Percentiles rank a stretch among this genome's conserved stretches.
phyloP scores from a whole-genome alignment of 768 basidiomycete genomes.

The Termitomyces heimii region DNA sequence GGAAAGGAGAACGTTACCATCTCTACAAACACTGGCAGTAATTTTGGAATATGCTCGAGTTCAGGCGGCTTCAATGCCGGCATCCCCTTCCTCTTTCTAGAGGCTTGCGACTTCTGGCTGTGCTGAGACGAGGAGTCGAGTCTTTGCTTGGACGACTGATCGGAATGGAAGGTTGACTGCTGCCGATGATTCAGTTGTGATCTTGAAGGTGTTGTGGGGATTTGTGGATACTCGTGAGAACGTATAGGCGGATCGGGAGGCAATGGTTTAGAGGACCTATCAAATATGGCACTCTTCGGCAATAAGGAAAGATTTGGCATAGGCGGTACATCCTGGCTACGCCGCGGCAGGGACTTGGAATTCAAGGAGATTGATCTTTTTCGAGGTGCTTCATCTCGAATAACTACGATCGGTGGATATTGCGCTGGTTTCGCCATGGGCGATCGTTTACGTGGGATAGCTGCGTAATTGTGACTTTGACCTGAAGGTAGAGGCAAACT shows the following conservation, averaged over 20 bases:
- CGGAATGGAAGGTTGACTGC: not conserved
- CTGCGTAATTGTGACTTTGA: conserved; percentile 1
- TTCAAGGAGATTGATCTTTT: conserved; percentile 40
- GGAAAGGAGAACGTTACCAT: conserved; percentile 51
- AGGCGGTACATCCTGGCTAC: conserved; percentile 29
- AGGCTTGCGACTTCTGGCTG: conserved; percentile 1
- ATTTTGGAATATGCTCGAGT: conserved; percentile 66
- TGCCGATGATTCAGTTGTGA: not conserved
- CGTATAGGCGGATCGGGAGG: conserved; percentile 28
- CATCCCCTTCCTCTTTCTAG: conserved; percentile 33
- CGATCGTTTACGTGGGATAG: conserved; percentile 9
- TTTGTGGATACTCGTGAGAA: conserved; percentile 13
- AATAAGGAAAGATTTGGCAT: conserved; percentile 35
- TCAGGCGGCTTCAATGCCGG: conserved; percentile 65
- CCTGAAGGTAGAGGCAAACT: not conserved
- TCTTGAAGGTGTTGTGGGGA: conserved; percentile 14
- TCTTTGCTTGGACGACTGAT: not conserved
- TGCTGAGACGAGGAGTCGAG: not conserved
- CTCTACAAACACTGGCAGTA: conserved; percentile 88
- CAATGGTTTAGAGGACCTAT: conserved; percentile 28
- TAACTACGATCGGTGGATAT: not conserved
- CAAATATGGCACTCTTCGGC: conserved; percentile 21
- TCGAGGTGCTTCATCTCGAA: conserved; percentile 14
- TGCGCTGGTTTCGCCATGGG: not conserved
- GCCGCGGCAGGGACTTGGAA: conserved; percentile 32